Conservation (phyloP, 768 basidiomycete genomes). For the Trametopsis cervina region DNA sequence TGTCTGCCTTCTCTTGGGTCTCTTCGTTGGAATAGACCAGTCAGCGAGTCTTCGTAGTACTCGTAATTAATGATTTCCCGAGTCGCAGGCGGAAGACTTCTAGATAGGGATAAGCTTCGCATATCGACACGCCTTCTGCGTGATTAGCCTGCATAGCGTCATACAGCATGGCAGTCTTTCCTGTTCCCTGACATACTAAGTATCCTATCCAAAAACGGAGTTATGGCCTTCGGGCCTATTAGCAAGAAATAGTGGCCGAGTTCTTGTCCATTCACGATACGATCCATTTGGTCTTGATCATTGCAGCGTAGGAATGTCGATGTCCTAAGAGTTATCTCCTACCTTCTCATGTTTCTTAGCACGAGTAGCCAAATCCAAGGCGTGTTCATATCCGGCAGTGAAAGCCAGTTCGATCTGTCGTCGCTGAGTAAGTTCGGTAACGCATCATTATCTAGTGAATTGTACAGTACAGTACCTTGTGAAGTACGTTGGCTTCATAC, state of each 20-base stretch:
- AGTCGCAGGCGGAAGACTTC: slow-evolving; percentile 82
- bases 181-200: slow-evolving; percentile 47
- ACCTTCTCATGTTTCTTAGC: slow-evolving; percentile 28
- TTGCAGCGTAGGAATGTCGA: slow-evolving; percentile 48
- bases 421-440: not conserved
- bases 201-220: too few relatives aligned
- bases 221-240: slow-evolving; percentile 64
- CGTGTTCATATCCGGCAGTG: slow-evolving; percentile 74
- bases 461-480: slow-evolving; percentile 47
- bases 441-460: too few relatives aligned
- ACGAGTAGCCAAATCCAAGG: slow-evolving; percentile 60
- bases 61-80: slow-evolving; percentile 86
- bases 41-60: slow-evolving; percentile 78
- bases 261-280: slow-evolving; percentile 70
- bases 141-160: slow-evolving; percentile 70
- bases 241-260: slow-evolving; percentile 70
- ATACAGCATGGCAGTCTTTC: slow-evolving; percentile 79
- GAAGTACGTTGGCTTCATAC: slow-evolving; percentile 79
- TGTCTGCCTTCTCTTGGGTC: slow-evolving; percentile 71
- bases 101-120: slow-evolving; percentile 80
- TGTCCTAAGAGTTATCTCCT: slow-evolving; percentile 18
- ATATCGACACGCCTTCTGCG: slow-evolving; percentile 69
- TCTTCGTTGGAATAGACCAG: slow-evolving; percentile 70
- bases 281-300: slow-evolving; percentile 72
- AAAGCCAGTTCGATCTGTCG: slow-evolving; percentile 73